These are phyloP conservation scores for Nidularia pulvinata DNA, from an alignment of 768 basidiomycete species.

Conservation along the genomic window DNA sequence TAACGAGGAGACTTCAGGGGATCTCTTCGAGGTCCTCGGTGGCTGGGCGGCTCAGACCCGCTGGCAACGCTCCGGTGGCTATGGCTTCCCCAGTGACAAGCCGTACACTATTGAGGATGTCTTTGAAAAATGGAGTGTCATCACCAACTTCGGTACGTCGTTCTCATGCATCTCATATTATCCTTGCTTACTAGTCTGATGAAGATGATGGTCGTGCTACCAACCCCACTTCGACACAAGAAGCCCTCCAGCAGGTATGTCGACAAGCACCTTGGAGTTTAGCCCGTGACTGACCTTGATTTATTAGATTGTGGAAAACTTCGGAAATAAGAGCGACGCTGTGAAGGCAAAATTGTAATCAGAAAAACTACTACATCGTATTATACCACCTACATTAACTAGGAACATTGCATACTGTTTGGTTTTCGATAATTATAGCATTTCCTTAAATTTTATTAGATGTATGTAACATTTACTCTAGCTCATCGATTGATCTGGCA, in stretches of 20 bases:
- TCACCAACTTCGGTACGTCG: slow-evolving; percentile 81
- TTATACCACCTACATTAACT: not conserved
- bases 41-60: slow-evolving; percentile 93
- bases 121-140: slow-evolving; percentile 73
- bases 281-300: not conserved
- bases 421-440: not conserved
- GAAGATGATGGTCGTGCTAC: slow-evolving; percentile 71
- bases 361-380: not conserved
- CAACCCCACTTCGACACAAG: slow-evolving; percentile 71
- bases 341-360: slow-evolving; percentile 54
- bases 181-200: too few relatives aligned
- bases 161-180: not conserved
- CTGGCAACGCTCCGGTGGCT: slow-evolving; percentile 90
- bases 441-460: too few relatives aligned
- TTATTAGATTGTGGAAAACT: slow-evolving; percentile 44
- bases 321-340: slow-evolving; percentile 41
- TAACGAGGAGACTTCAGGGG: slow-evolving; percentile 72
- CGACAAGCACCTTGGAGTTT: slow-evolving; percentile 5
- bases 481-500: too few relatives aligned
- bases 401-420: slow-evolving; percentile 1
- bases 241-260: slow-evolving; percentile 74
- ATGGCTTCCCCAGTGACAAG: slow-evolving; percentile 82
- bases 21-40: slow-evolving; percentile 83
- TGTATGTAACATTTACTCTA: too few relatives aligned
- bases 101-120: slow-evolving; percentile 82